These are phyloP conservation scores for Coprinopsis cinerea DNA, from an alignment of 768 basidiomycete species.

Conservation along the genomic window DNA sequence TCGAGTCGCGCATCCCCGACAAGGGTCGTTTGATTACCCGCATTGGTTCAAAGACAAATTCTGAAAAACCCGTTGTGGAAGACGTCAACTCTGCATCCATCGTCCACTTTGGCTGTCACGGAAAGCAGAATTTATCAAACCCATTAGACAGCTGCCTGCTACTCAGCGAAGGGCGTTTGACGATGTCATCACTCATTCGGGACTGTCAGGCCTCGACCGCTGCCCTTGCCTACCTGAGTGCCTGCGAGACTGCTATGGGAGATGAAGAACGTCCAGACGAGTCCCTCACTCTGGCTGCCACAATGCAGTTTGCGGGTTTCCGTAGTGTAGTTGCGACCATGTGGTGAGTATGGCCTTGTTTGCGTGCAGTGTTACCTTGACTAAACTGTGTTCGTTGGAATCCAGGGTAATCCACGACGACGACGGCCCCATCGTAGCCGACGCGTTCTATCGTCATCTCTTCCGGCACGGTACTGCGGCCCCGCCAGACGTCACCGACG, in stretches of 20 bases:
- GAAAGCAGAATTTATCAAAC: slow-evolving; percentile 19
- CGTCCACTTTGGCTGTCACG: slow-evolving; percentile 33
- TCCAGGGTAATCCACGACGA: slow-evolving; percentile 4
- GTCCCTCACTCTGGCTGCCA: no score
- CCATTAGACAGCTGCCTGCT: slow-evolving; percentile 22
- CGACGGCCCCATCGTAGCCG: slow-evolving; percentile 6
- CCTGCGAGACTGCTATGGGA: no score
- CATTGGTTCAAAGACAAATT: not conserved
- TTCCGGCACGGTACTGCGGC: no score
- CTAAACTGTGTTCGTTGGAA: not conserved
- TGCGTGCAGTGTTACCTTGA: not conserved
- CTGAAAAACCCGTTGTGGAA: no score
- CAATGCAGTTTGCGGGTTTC: slow-evolving; percentile 21
- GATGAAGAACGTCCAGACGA: no score
- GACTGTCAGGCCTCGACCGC: slow-evolving; percentile 11
- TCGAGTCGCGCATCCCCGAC: not conserved
- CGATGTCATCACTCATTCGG: slow-evolving; percentile 16
- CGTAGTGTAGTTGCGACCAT: slow-evolving; percentile 33
- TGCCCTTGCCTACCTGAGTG: no score
- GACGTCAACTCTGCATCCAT: not conserved
- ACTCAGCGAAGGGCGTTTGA: slow-evolving; percentile 17
- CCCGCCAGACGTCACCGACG: no score
- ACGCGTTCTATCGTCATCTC: slow-evolving; percentile 6
- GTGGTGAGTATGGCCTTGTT: slow-evolving; percentile 24
- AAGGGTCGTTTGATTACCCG: not conserved